Conservation (phyloP, 2,329 filamentous ascomycete species). For the Fusarium nisikadoi region DNA sequence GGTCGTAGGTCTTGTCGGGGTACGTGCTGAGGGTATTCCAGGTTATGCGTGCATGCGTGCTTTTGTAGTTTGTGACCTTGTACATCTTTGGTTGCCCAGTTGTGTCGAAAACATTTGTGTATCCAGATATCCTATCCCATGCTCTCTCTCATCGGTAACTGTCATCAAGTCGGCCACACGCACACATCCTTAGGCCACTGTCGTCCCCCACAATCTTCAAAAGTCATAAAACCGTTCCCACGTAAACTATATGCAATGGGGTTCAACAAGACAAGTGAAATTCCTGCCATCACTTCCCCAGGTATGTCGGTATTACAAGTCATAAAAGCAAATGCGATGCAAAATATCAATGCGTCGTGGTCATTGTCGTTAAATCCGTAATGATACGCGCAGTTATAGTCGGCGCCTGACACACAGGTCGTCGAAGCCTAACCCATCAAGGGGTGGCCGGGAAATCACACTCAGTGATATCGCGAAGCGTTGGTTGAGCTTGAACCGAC, state of each 20-base stretch:
- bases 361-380: conserved; percentile 41
- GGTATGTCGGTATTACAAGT: conserved; percentile 52
- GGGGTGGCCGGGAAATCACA: conserved; percentile 1
- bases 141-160: conserved; percentile 50
- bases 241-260: conserved; percentile 47
- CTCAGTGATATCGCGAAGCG: conserved; percentile 52
- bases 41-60: conserved; percentile 38
- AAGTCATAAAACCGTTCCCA: conserved; percentile 45
- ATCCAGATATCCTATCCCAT: conserved; percentile 54
- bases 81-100: conserved; percentile 54
- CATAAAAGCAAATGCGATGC: conserved; percentile 50
- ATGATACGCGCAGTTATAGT: conserved; percentile 30
- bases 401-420: conserved; percentile 13
- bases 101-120: conserved; percentile 52
- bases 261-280: conserved; percentile 35
- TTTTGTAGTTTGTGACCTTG: conserved; percentile 46
- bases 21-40: conserved; percentile 47
- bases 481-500: conserved; percentile 50
- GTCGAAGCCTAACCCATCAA: conserved; percentile 10
- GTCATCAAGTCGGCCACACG: conserved; percentile 50
- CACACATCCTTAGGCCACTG: conserved; percentile 14
- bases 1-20: conserved; percentile 50
- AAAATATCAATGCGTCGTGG: conserved; percentile 43
- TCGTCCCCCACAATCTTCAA: conserved; percentile 34
- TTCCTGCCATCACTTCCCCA: conserved; percentile 30